Conservation (phyloP, 192 early-diverging fungal species). For the Backusella luteola region DNA sequence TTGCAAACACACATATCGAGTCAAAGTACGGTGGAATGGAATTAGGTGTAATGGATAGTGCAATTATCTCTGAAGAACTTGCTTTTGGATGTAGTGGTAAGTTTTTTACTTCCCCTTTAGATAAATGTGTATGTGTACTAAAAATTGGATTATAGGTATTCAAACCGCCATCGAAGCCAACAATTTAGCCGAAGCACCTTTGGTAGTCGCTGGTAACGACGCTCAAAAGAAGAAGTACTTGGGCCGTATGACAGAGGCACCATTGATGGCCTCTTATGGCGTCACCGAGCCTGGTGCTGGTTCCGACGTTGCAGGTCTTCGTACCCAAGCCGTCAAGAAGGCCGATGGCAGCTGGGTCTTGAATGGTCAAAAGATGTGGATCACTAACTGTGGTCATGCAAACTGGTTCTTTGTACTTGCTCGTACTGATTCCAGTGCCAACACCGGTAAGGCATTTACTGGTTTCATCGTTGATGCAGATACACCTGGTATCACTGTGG, state of each 20-base stretch:
- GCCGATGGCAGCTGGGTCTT: constrained; percentile 74
- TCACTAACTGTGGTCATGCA: constrained; percentile 94
- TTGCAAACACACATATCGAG: constrained; percentile 91
- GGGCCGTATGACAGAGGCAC: constrained; percentile 94
- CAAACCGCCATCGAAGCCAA: constrained; percentile 99
- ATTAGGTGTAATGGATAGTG: constrained; percentile 83
- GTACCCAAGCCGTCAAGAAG: constrained; percentile 69
- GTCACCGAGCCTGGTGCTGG: constrained; percentile 82
- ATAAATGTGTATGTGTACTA: background rate
- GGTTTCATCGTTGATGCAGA: constrained; percentile 94
- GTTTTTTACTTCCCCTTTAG: background rate
- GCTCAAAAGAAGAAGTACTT: constrained; percentile 96
- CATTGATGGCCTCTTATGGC: constrained; percentile 93
- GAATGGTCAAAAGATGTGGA: constrained; percentile 97
- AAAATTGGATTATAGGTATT: constrained; percentile 55
- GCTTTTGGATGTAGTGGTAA: constrained; percentile 82
- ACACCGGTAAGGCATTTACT: constrained; percentile 86
- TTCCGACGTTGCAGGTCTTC: constrained; percentile 71
- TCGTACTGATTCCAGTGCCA: constrained; percentile 77
- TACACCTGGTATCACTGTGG: constrained; percentile 84
- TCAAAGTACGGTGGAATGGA: constrained; percentile 83
- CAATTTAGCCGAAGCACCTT: constrained; percentile 86
- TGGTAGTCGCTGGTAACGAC: constrained; percentile 85
- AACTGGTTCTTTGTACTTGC: constrained; percentile 98
- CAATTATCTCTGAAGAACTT: constrained; percentile 88